These are phyloP conservation scores for Sugiyamaella smithiae DNA, from an alignment of 805 yeast species.

Conservation along the genomic window DNA sequence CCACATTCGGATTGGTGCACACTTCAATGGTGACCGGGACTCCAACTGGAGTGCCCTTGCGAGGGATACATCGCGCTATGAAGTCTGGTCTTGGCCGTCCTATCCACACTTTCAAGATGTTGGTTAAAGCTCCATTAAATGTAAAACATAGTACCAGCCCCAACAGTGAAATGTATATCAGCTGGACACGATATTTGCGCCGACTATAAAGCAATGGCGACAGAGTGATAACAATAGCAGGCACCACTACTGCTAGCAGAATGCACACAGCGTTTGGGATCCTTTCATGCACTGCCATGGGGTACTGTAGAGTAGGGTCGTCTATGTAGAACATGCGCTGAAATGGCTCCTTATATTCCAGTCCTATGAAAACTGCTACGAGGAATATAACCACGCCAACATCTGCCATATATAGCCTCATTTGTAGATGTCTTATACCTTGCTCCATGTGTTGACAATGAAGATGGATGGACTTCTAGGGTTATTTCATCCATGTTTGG, in stretches of 20 bases:
- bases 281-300: slow-evolving; percentile 70
- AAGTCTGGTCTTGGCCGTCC: slow-evolving; percentile 94
- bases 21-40: slow-evolving; percentile 32
- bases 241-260: slow-evolving; percentile 15
- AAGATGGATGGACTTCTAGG: too few relatives aligned
- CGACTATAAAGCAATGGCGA: slow-evolving; percentile 30
- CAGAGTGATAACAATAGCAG: slow-evolving; percentile 25
- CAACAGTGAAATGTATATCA: slow-evolving; percentile 60
- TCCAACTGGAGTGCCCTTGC: slow-evolving; percentile 49
- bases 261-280: slow-evolving; percentile 59
- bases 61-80: slow-evolving; percentile 77
- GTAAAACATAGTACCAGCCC: slow-evolving; percentile 64
- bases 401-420: slow-evolving; percentile 17
- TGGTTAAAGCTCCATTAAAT: slow-evolving; percentile 62
- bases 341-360: slow-evolving; percentile 50
- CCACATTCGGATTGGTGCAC: slow-evolving; percentile 35
- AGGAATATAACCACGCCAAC: slow-evolving; percentile 16
- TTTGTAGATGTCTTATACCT: too few relatives aligned
- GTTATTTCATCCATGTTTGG: too few relatives aligned
- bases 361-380: slow-evolving; percentile 8
- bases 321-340: slow-evolving; percentile 73
- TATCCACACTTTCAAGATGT: slow-evolving; percentile 73
- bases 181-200: slow-evolving; percentile 34
- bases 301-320: slow-evolving; percentile 78
- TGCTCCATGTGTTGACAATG: too few relatives aligned